A percentile compares a stretch with the other conserved stretches of the same genome.
These are phyloP conservation scores for Staphylotrichum tortipilum DNA, from an alignment of 495 filamentous ascomycete genomes.

Conservation along the genomic window DNA sequence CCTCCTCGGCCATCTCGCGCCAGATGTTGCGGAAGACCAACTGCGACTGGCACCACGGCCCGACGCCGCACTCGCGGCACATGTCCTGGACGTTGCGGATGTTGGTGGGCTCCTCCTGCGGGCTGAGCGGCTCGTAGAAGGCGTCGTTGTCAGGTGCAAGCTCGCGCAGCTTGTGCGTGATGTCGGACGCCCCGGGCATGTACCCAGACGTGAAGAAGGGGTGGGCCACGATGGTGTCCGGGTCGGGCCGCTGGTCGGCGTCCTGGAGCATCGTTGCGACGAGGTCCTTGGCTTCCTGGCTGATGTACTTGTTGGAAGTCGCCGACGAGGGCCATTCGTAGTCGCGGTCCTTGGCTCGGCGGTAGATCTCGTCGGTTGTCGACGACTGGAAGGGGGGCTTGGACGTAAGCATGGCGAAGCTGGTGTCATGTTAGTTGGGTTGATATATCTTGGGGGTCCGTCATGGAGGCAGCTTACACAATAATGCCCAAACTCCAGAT, in stretches of 20 bases:
- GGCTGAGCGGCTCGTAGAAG: slow-evolving; percentile 30
- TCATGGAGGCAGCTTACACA: slow-evolving; percentile 49
- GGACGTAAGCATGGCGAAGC: slow-evolving; percentile 84
- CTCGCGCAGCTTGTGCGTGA: slow-evolving; percentile 43
- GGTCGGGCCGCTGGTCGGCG: slow-evolving; percentile 63
- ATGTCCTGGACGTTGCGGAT: slow-evolving; percentile 32
- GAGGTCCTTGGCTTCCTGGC: slow-evolving; percentile 62
- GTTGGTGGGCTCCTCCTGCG: slow-evolving; percentile 22
- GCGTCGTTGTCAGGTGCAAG: slow-evolving; percentile 34
- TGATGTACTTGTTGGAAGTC: slow-evolving; percentile 42
- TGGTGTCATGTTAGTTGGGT: no score
- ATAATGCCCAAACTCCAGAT: slow-evolving; percentile 97
- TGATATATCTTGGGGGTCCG: no score
- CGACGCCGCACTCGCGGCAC: slow-evolving; percentile 40
- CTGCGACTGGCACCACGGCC: slow-evolving; percentile 36
- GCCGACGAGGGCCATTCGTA: slow-evolving; percentile 66
- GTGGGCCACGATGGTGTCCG: slow-evolving; percentile 76
- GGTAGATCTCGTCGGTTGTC: slow-evolving; percentile 79
- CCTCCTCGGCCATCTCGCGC: slow-evolving; percentile 61
- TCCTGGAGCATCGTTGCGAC: slow-evolving; percentile 68
- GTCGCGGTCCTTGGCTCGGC: slow-evolving; percentile 57
- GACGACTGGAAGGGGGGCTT: slow-evolving; percentile 82
- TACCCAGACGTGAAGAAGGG: slow-evolving; percentile 65
- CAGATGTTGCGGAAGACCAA: slow-evolving; percentile 50
- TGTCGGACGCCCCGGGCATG: slow-evolving; percentile 44